Conservation (phyloP, 2,329 filamentous ascomycete genomes). For the Cladophialophora psammophila region DNA sequence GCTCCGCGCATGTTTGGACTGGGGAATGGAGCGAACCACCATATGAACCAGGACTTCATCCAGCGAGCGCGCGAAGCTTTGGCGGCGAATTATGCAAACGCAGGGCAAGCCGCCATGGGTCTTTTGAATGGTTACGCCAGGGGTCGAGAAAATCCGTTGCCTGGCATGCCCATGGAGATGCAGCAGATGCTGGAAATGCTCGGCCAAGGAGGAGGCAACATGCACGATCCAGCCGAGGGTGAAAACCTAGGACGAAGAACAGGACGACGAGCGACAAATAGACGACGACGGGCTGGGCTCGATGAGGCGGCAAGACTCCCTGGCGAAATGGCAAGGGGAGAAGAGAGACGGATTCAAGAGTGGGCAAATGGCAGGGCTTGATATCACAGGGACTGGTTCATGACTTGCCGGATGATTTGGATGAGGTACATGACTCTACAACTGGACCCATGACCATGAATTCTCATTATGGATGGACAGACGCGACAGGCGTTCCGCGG, state of each 20-base stretch:
- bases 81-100: constrained; percentile 45
- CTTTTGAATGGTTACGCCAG: constrained; percentile 38
- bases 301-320: constrained; percentile 46
- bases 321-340: constrained; percentile 58
- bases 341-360: constrained; percentile 32
- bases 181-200: constrained; percentile 29
- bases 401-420: neutral
- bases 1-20: constrained; percentile 22
- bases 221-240: constrained; percentile 27
- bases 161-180: constrained; percentile 32
- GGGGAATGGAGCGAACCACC: constrained; percentile 46
- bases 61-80: constrained; percentile 47
- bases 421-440: neutral
- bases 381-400: neutral
- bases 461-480: neutral
- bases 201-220: constrained; percentile 2
- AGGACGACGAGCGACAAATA: constrained; percentile 18
- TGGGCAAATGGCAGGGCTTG: constrained; percentile 32
- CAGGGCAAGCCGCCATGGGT: constrained; percentile 45
- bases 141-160: constrained; percentile 38
- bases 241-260: constrained; percentile 7
- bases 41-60: constrained; percentile 68
- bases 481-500: neutral
- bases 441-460: neutral
- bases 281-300: constrained; percentile 47